A percentile compares a stretch with the other conserved stretches of the same genome.
phyloP scores from a whole-genome alignment of 495 filamentous ascomycete genomes.

The Talaromyces wortmannii region DNA sequence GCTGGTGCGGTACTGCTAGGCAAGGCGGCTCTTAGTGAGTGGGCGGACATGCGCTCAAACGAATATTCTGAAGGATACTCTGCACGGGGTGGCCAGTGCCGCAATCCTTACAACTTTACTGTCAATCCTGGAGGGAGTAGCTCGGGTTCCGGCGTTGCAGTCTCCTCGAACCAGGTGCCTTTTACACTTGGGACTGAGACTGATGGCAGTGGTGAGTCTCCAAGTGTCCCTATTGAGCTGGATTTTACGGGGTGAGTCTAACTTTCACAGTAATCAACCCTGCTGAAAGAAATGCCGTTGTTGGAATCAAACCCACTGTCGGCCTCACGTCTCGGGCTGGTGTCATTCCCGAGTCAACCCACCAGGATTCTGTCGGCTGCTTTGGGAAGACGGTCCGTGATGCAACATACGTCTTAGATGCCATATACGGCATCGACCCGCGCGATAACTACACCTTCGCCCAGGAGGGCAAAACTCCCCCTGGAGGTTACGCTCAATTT shows the following conservation, averaged over 20 bases:
- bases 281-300: slow-evolving; percentile 56
- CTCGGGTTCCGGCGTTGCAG: slow-evolving; percentile 54
- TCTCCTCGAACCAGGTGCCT: slow-evolving; percentile 53
- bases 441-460: slow-evolving; percentile 54
- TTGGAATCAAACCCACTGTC: slow-evolving; percentile 64
- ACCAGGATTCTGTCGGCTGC: slow-evolving; percentile 62
- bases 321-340: slow-evolving; percentile 54
- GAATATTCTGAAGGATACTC: slow-evolving; percentile 67
- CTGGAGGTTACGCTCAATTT: slow-evolving; percentile 47
- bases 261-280: slow-evolving; percentile 52
- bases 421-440: slow-evolving; percentile 54
- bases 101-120: slow-evolving; percentile 63
- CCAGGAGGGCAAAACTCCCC: slow-evolving; percentile 45
- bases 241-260: background rate
- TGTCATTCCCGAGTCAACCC: slow-evolving; percentile 57
- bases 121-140: slow-evolving; percentile 61
- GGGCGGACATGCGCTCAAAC: slow-evolving; percentile 68
- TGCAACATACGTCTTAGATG: slow-evolving; percentile 58
- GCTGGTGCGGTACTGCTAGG: slow-evolving; percentile 64
- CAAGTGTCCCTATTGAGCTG: background rate
- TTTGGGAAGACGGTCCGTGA: slow-evolving; percentile 62
- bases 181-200: slow-evolving; percentile 70
- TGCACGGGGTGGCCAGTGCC: slow-evolving; percentile 55
- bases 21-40: slow-evolving; percentile 64
- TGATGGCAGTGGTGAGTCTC: slow-evolving; percentile 49